A percentile compares a stretch with the other conserved stretches of the same genome.
These are phyloP conservation scores for Ogataea kodamae DNA, from an alignment of 805 yeast species.

Conservation along the genomic window DNA sequence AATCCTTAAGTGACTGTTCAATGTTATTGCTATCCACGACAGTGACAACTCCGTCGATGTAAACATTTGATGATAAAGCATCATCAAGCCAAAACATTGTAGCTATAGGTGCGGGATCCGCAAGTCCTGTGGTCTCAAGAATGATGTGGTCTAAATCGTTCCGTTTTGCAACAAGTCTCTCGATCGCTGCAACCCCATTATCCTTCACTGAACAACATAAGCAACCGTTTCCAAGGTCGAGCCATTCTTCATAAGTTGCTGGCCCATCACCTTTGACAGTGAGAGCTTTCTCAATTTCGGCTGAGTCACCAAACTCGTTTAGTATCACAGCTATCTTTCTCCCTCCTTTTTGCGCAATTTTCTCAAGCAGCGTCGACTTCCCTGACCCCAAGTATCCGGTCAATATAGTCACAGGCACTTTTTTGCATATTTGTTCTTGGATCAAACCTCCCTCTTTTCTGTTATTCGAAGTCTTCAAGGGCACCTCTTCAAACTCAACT, in stretches of 20 bases:
- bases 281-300: conserved; percentile 83
- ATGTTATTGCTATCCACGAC: conserved; percentile 79
- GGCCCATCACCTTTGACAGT: conserved; percentile 56
- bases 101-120: conserved; percentile 97
- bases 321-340: conserved; percentile 82
- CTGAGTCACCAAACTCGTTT: conserved; percentile 89
- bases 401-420: conserved; percentile 87
- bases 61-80: conserved; percentile 76
- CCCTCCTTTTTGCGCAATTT: conserved; percentile 65
- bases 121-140: conserved; percentile 92
- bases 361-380: conserved; percentile 78
- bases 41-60: conserved; percentile 87
- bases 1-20: conserved; percentile 60
- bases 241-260: conserved; percentile 80
- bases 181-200: conserved; percentile 92
- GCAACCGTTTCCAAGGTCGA: conserved; percentile 95
- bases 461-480: conserved; percentile 3
- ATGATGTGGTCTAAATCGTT: conserved; percentile 80
- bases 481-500: conserved; percentile 23
- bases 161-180: conserved; percentile 69
- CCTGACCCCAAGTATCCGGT: conserved; percentile 97
- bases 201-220: conserved; percentile 95
- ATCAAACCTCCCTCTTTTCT: conserved; percentile 18
- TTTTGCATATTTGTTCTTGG: conserved; percentile 29
- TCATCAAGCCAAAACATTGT: conserved; percentile 97